Evolutionary conservation across 768 basidiomycete genomes (phyloP).

Genomic region (Suillus subluteus): DNA sequence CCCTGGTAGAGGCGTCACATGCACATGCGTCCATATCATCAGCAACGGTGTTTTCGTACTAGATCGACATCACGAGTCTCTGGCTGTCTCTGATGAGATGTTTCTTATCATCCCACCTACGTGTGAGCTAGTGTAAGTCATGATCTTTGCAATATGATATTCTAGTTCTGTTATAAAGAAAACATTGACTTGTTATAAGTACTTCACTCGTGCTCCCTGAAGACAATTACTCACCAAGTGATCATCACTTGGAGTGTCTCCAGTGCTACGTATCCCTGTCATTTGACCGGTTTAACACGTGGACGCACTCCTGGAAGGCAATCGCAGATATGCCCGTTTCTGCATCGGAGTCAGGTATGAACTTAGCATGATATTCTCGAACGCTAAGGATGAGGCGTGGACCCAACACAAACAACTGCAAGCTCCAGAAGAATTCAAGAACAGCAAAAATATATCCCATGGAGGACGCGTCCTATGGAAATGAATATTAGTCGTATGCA

Average conservation of each 20-base stretch:
- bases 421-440: not conserved
- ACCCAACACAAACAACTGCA: not conserved
- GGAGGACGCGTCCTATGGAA: not conserved
- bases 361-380: not conserved
- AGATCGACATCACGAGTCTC: not conserved
- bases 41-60: not conserved
- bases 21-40: not conserved
- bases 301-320: not conserved
- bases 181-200: not conserved
- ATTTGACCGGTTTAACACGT: not conserved
- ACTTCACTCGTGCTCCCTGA: not conserved
- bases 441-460: not conserved
- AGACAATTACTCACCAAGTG: not conserved
- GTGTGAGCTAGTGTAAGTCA: not conserved
- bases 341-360: not conserved
- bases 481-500: not conserved
- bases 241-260: not conserved
- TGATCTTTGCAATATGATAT: not conserved
- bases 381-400: not conserved
- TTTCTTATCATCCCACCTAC: not conserved
- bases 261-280: not conserved
- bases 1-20: not conserved
- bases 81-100: not conserved
- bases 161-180: not conserved
- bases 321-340: not conserved